Conservation (phyloP, 495 filamentous ascomycete genomes). For the Trichoderma erinaceum region DNA sequence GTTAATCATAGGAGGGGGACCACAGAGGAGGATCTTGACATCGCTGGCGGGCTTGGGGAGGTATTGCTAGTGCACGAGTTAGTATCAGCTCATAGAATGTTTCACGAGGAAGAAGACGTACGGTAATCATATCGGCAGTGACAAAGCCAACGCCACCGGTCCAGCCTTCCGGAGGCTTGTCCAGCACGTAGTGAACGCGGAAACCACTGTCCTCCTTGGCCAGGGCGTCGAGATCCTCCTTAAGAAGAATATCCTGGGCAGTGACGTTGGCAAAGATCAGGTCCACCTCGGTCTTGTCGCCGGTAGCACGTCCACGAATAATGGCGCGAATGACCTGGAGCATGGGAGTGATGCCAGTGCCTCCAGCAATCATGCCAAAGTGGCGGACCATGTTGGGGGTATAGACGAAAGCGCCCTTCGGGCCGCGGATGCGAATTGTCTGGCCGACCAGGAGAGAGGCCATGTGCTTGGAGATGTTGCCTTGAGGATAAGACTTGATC, state of each 20-base stretch:
- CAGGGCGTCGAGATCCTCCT: conserved; percentile 80
- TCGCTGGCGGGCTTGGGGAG: conserved; percentile 77
- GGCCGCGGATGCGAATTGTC: conserved; percentile 80
- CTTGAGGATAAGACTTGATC: conserved; percentile 94
- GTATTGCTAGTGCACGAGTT: conserved; percentile 43
- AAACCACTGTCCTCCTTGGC: conserved; percentile 70
- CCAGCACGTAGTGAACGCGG: conserved; percentile 86
- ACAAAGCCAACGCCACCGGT: conserved; percentile 87
- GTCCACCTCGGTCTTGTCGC: conserved; percentile 82
- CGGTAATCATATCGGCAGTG: conserved; percentile 91
- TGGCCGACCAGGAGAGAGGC: conserved; percentile 75
- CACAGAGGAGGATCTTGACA: conserved; percentile 94
- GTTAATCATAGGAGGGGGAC: conserved; percentile 92
- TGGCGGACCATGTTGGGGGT: conserved; percentile 87
- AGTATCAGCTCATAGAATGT: not conserved
- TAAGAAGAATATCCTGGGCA: conserved; percentile 82
- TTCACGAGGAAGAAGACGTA: conserved; percentile 33
- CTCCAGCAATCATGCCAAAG: conserved; percentile 97
- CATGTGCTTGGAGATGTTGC: conserved; percentile 92
- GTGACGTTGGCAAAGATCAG: conserved; percentile 96
- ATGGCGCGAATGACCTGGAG: conserved; percentile 90
- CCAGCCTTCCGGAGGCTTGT: conserved; percentile 92
- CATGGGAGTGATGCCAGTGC: conserved; percentile 98
- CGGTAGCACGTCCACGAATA: conserved; percentile 69
- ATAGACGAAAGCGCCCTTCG: conserved; percentile 96